Evolutionary conservation across 768 basidiomycete species (phyloP).

Genomic region (Hypholoma sublateritium): DNA sequence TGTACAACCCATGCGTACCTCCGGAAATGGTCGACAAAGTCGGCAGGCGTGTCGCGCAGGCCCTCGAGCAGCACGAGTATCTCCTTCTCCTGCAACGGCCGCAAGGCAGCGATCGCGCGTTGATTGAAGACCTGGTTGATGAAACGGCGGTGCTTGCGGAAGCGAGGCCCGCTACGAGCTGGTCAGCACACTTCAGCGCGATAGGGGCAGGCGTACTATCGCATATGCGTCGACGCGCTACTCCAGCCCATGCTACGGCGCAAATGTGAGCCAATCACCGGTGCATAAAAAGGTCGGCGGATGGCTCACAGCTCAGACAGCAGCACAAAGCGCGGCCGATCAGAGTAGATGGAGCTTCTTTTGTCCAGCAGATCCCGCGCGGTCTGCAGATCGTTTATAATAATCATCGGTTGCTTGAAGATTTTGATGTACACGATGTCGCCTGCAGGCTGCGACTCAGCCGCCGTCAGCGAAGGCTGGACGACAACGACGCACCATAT

Average conservation of each 20-base stretch:
- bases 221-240: constrained; percentile 43
- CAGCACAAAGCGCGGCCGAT: constrained; percentile 48
- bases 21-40: constrained; percentile 42
- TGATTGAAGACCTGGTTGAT: constrained; percentile 51
- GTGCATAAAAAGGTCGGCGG: not conserved
- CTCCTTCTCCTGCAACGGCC: constrained; percentile 43
- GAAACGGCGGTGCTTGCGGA: constrained; percentile 52
- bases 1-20: constrained; percentile 26
- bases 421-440: constrained; percentile 41
- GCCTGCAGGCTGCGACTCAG: constrained; percentile 27
- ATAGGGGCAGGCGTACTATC: constrained; percentile 38
- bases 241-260: constrained; percentile 47
- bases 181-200: constrained; percentile 3
- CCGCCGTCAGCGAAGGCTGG: too few species aligned
- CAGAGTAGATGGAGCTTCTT: constrained; percentile 53
- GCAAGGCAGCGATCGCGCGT: constrained; percentile 35
- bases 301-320: constrained; percentile 45
- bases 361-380: constrained; percentile 52
- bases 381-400: constrained; percentile 47
- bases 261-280: not conserved
- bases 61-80: constrained; percentile 39
- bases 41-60: constrained; percentile 36
- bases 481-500: constrained; percentile 38
- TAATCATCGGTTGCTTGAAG: constrained; percentile 45
- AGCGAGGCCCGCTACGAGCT: constrained; percentile 44